These are phyloP conservation scores for Tuber melanosporum DNA, from an alignment of 495 filamentous ascomycete species.

Conservation along the genomic window DNA sequence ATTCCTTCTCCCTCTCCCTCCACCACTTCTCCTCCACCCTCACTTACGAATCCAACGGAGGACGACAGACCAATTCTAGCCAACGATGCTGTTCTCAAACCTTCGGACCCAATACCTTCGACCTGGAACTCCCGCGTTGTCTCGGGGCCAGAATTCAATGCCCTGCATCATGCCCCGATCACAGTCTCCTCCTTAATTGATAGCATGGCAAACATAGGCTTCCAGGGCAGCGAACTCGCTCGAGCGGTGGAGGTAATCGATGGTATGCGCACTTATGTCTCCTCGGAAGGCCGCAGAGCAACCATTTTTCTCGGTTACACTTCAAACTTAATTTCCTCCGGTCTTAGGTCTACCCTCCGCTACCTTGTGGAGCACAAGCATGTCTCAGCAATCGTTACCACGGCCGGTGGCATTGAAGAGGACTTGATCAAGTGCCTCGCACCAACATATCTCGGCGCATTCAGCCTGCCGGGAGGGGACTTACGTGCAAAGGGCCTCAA, in stretches of 20 bases:
- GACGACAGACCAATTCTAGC: slow-evolving; percentile 57
- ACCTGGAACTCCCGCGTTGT: slow-evolving; percentile 58
- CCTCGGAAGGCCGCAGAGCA: slow-evolving; percentile 64
- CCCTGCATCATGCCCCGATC: slow-evolving; percentile 63
- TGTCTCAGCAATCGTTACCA: slow-evolving; percentile 86
- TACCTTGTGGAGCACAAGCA: slow-evolving; percentile 88
- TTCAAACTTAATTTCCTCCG: slow-evolving; percentile 92
- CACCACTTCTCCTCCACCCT: background rate
- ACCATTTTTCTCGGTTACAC: slow-evolving; percentile 98
- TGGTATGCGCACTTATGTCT: slow-evolving; percentile 77
- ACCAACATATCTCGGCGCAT: slow-evolving; percentile 84
- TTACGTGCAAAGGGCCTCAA: slow-evolving; percentile 81
- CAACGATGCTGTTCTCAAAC: slow-evolving; percentile 78
- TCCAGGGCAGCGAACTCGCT: slow-evolving; percentile 79
- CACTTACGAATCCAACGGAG: background rate
- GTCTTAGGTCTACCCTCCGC: slow-evolving; percentile 80
- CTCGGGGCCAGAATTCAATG: slow-evolving; percentile 82
- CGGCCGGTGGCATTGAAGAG: slow-evolving; percentile 94
- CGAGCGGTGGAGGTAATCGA: slow-evolving; percentile 85
- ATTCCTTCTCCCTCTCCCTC: background rate
- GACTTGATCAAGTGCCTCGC: slow-evolving; percentile 97
- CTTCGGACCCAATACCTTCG: slow-evolving; percentile 73
- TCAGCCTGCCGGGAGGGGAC: slow-evolving; percentile 63
- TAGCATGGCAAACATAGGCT: slow-evolving; percentile 81
- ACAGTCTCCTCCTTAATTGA: slow-evolving; percentile 76